Conservation (phyloP, 2,329 filamentous ascomycete genomes). For the Aspergillus flavus region DNA sequence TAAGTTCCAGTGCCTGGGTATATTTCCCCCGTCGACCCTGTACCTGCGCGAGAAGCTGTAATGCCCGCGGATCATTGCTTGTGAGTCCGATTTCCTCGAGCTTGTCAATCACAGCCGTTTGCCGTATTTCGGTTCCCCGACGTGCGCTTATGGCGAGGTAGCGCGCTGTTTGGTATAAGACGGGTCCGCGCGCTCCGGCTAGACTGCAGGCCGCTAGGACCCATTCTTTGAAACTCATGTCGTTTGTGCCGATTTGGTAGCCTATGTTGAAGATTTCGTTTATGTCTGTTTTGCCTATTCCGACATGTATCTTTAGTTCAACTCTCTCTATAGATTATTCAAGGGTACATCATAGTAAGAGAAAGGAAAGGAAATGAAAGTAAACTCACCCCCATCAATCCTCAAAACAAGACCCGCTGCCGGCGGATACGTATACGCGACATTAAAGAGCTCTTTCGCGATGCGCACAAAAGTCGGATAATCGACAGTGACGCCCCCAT, state of each 20-base stretch:
- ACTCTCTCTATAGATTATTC: no score
- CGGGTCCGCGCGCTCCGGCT: slow-evolving; percentile 25
- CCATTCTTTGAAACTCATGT: slow-evolving; percentile 23
- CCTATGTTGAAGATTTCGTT: slow-evolving; percentile 31
- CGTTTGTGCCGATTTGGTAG: slow-evolving; percentile 7
- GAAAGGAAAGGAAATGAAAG: no score
- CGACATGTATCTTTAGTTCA: no score
- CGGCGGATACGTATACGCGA: slow-evolving; percentile 10
- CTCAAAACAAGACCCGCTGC: slow-evolving; percentile 5
- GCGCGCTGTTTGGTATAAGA: slow-evolving; percentile 17
- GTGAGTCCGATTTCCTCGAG: slow-evolving; percentile 27
- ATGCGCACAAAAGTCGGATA: slow-evolving; percentile 21
- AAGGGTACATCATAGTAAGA: no score
- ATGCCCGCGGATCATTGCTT: slow-evolving; percentile 30
- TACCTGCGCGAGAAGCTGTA: slow-evolving; percentile 32
- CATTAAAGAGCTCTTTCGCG: slow-evolving; percentile 16
- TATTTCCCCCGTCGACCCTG: slow-evolving; percentile 26
- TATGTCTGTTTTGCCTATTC: slow-evolving; percentile 18
- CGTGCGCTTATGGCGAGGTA: slow-evolving; percentile 2
- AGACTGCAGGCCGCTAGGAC: slow-evolving; percentile 21
- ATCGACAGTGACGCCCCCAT: slow-evolving; percentile 5
- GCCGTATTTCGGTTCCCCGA: not conserved
- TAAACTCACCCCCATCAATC: not conserved
- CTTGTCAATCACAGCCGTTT: slow-evolving; percentile 11
- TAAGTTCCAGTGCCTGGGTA: slow-evolving; percentile 24